Percentiles rank a stretch among this genome's conserved stretches.
Evolutionary conservation across 495 filamentous ascomycete genomes (phyloP).

Genomic region (Penicillium tannophilum): DNA sequence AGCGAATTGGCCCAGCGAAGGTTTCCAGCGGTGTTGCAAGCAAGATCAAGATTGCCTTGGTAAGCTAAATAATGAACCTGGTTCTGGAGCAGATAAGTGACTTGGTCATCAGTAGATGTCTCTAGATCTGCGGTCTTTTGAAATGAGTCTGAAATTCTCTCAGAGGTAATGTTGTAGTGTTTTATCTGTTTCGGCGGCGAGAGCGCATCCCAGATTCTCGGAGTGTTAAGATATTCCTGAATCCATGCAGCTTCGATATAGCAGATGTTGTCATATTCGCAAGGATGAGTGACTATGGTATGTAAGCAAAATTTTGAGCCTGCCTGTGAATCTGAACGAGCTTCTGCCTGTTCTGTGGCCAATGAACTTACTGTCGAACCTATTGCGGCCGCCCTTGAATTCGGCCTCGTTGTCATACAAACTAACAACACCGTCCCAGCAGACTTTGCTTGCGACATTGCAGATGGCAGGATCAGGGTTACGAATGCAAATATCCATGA

Average conservation of each 20-base stretch:
- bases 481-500: slow-evolving; percentile 29
- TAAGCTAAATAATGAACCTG: slow-evolving; percentile 45
- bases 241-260: slow-evolving; percentile 33
- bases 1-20: slow-evolving; percentile 41
- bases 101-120: slow-evolving; percentile 26
- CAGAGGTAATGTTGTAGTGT: slow-evolving; percentile 28
- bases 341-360: not conserved
- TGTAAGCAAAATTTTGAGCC: not conserved
- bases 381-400: slow-evolving; percentile 36
- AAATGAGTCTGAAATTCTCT: slow-evolving; percentile 30
- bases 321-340: too few species aligned
- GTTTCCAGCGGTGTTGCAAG: slow-evolving; percentile 50
- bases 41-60: slow-evolving; percentile 49
- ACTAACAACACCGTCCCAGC: slow-evolving; percentile 33
- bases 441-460: slow-evolving; percentile 28
- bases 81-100: slow-evolving; percentile 37
- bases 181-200: slow-evolving; percentile 29
- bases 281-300: slow-evolving; percentile 35
- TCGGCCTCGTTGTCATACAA: slow-evolving; percentile 40
- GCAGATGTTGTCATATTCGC: slow-evolving; percentile 39
- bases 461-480: slow-evolving; percentile 37
- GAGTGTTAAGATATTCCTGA: slow-evolving; percentile 40
- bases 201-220: slow-evolving; percentile 35
- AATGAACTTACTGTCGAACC: slow-evolving; percentile 41
- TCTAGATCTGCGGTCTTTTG: slow-evolving; percentile 26